phyloP scores from a whole-genome alignment of 768 basidiomycete species.

The Trametes sanguinea region DNA sequence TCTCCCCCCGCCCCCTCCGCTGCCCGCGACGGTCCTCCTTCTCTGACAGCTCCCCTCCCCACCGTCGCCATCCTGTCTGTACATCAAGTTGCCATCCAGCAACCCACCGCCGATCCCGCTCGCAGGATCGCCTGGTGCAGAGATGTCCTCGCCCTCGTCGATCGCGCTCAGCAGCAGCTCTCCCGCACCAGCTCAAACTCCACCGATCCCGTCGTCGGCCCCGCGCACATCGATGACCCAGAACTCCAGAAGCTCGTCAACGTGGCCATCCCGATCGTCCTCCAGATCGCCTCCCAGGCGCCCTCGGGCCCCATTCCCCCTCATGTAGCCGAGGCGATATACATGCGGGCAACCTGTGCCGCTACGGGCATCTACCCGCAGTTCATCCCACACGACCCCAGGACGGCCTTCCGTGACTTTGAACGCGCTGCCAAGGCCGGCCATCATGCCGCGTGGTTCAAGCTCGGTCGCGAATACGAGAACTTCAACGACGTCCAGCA shows the following conservation, averaged over 20 bases:
- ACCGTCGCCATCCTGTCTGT: slow-evolving; percentile 58
- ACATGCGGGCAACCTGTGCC: slow-evolving; percentile 73
- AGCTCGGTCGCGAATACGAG: slow-evolving; percentile 90
- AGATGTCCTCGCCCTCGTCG: slow-evolving; percentile 80
- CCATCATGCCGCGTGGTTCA: slow-evolving; percentile 84
- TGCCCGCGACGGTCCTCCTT: slow-evolving; percentile 37
- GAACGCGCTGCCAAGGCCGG: slow-evolving; percentile 82
- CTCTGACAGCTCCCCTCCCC: slow-evolving; percentile 70
- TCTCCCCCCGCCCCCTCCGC: slow-evolving; percentile 26
- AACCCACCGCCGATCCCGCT: slow-evolving; percentile 55
- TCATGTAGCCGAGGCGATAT: slow-evolving; percentile 71
- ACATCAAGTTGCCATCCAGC: slow-evolving; percentile 52
- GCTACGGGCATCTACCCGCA: slow-evolving; percentile 73
- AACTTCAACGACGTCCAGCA: slow-evolving; percentile 72
- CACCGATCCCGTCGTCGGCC: slow-evolving; percentile 43
- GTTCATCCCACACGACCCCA: slow-evolving; percentile 63
- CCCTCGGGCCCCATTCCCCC: slow-evolving; percentile 38
- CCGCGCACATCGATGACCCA: slow-evolving; percentile 56
- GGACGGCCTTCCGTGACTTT: slow-evolving; percentile 86
- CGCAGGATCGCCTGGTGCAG: slow-evolving; percentile 77
- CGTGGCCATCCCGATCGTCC: slow-evolving; percentile 63
- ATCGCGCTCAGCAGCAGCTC: slow-evolving; percentile 47
- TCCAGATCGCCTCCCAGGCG: slow-evolving; percentile 52
- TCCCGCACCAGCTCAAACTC: slow-evolving; percentile 33
- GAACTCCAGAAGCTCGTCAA: slow-evolving; percentile 60